These are phyloP conservation scores for Spinellus fusiger DNA, from an alignment of 192 early-diverging fungal genomes.

Conservation along the genomic window DNA sequence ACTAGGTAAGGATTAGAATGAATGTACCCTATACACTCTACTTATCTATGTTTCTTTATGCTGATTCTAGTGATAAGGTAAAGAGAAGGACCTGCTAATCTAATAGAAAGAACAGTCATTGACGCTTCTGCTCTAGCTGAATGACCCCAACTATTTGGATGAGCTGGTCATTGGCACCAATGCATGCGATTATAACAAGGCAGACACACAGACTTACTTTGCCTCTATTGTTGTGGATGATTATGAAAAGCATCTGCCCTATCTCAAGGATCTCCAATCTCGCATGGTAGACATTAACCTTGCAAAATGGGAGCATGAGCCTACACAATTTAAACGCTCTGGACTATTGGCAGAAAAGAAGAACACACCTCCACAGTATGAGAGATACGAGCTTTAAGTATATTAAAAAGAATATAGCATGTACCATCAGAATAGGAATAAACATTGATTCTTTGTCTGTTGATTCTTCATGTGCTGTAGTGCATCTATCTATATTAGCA, in stretches of 20 bases:
- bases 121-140: neutral
- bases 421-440: too few species aligned
- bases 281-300: slow-evolving; percentile 8
- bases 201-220: neutral
- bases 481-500: too few species aligned
- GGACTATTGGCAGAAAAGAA: neutral
- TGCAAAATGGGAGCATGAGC: slow-evolving; percentile 1
- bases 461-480: neutral
- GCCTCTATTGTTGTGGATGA: neutral
- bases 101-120: neutral
- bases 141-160: neutral
- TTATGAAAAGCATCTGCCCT: slow-evolving; percentile 2
- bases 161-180: neutral
- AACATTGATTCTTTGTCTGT: too few species aligned
- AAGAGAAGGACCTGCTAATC: neutral
- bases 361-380: neutral
- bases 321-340: neutral
- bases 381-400: slow-evolving; percentile 14
- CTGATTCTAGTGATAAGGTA: neutral
- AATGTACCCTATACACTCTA: neutral
- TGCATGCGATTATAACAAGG: slow-evolving; percentile 9
- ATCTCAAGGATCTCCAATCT: slow-evolving; percentile 5
- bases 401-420: neutral
- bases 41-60: neutral
- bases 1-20: neutral